These are phyloP conservation scores for Ceratocystis cubensis DNA, from an alignment of 2,329 filamentous ascomycete genomes.

Conservation along the genomic window DNA sequence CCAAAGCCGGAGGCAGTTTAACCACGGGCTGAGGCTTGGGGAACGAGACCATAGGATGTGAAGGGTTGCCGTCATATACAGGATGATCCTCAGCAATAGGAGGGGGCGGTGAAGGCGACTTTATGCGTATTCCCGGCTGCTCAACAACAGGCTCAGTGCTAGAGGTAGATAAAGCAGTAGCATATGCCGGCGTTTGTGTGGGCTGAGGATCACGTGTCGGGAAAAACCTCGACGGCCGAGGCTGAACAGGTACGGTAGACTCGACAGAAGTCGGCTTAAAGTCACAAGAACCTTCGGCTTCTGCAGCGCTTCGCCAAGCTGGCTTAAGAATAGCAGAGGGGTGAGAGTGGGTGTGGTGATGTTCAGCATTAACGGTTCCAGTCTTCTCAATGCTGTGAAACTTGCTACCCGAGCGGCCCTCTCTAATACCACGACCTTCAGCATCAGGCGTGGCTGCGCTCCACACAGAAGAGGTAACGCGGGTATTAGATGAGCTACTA, in stretches of 20 bases:
- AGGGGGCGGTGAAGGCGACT: slow-evolving; percentile 58
- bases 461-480: background rate
- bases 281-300: background rate
- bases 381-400: background rate
- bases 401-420: background rate
- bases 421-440: slow-evolving; percentile 3
- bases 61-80: slow-evolving; percentile 54
- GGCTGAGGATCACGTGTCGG: slow-evolving; percentile 40
- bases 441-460: background rate
- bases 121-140: slow-evolving; percentile 32
- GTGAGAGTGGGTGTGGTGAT: background rate
- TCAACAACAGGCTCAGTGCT: slow-evolving; percentile 20
- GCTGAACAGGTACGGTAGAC: slow-evolving; percentile 31
- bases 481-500: slow-evolving; percentile 13
- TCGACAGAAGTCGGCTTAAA: background rate
- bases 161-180: background rate
- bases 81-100: slow-evolving; percentile 59
- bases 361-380: background rate
- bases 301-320: slow-evolving; percentile 16
- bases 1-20: slow-evolving; percentile 54
- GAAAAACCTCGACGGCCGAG: slow-evolving; percentile 49
- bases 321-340: slow-evolving; percentile 17
- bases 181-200: slow-evolving; percentile 26
- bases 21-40: slow-evolving; percentile 64
- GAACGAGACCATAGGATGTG: slow-evolving; percentile 55